Percentiles rank a stretch among this genome's conserved stretches.
Evolutionary conservation across 805 yeast genomes (phyloP).

Genomic region (Candida alai): DNA sequence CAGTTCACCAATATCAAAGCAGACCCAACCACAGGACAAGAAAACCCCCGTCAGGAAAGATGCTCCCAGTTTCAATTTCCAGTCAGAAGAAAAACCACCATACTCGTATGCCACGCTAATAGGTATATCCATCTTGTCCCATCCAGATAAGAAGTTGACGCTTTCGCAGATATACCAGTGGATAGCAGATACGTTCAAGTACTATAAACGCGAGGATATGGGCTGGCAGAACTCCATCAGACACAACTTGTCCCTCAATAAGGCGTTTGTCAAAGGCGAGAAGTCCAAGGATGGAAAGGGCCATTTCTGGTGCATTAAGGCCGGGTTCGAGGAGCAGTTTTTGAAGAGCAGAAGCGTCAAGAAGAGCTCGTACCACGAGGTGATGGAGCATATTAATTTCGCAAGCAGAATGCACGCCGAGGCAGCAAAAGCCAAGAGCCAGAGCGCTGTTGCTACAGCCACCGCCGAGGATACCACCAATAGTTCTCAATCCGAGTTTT

Average conservation of each 20-base stretch:
- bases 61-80: slow-evolving; percentile 37
- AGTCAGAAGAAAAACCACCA: slow-evolving; percentile 76
- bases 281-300: slow-evolving; percentile 89
- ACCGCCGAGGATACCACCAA: background rate
- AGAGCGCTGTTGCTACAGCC: slow-evolving; percentile 1
- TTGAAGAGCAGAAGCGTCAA: slow-evolving; percentile 57
- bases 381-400: slow-evolving; percentile 36
- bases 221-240: slow-evolving; percentile 99
- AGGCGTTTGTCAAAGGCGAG: slow-evolving; percentile 87
- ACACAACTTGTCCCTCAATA: slow-evolving; percentile 87
- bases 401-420: slow-evolving; percentile 10
- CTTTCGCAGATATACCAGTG: slow-evolving; percentile 77
- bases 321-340: slow-evolving; percentile 80
- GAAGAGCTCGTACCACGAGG: slow-evolving; percentile 39
- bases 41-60: slow-evolving; percentile 26
- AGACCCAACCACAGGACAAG: slow-evolving; percentile 4
- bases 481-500: slow-evolving; percentile 1
- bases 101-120: slow-evolving; percentile 91
- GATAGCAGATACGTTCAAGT: slow-evolving; percentile 83
- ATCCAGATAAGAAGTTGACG: slow-evolving; percentile 48
- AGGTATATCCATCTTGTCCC: slow-evolving; percentile 86
- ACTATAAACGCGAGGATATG: slow-evolving; percentile 77
- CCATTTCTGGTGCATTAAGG: slow-evolving; percentile 87
- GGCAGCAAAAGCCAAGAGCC: slow-evolving; percentile 7
- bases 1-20: slow-evolving; percentile 8